Evolutionary conservation across 352 stramenopile species (phyloP).

Genomic region (Phytophthora cactorum): DNA sequence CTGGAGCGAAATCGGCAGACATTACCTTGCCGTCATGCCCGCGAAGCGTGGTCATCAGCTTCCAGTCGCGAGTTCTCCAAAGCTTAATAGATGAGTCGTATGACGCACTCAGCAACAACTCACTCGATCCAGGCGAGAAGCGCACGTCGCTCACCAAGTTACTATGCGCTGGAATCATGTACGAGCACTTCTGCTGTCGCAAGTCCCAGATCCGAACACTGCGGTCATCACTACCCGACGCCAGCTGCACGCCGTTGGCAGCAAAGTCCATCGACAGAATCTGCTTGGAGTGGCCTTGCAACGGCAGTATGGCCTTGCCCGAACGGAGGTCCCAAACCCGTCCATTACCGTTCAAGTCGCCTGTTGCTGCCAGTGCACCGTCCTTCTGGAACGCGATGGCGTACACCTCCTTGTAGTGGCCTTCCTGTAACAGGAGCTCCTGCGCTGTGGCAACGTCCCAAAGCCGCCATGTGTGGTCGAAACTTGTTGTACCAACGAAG

Average conservation of each 20-base stretch:
- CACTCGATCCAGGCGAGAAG: slow-evolving; percentile 79
- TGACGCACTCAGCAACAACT: slow-evolving; percentile 91
- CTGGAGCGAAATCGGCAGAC: slow-evolving; percentile 90
- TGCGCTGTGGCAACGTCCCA: slow-evolving; percentile 95
- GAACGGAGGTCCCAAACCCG: slow-evolving; percentile 97
- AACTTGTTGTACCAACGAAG: slow-evolving; percentile 95
- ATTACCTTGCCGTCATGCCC: slow-evolving; percentile 97
- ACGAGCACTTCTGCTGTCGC: slow-evolving; percentile 88
- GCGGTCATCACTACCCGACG: slow-evolving; percentile 96
- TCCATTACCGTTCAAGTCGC: slow-evolving; percentile 94
- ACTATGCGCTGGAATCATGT: slow-evolving; percentile 95
- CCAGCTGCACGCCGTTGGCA: slow-evolving; percentile 93
- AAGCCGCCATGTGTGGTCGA: slow-evolving; percentile 98
- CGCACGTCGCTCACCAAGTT: slow-evolving; percentile 94
- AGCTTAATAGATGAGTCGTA: slow-evolving; percentile 96
- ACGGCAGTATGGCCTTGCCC: slow-evolving; percentile 90
- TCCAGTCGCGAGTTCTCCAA: slow-evolving; percentile 95
- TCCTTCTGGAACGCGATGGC: slow-evolving; percentile 96
- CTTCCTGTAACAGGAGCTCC: slow-evolving; percentile 96
- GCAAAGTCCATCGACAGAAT: slow-evolving; percentile 95
- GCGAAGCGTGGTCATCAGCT: slow-evolving; percentile 85
- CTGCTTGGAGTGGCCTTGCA: slow-evolving; percentile 95
- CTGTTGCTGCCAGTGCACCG: slow-evolving; percentile 92
- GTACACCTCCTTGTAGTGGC: slow-evolving; percentile 95
- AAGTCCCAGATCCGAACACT: slow-evolving; percentile 97